Conservation (phyloP, 225 moss, liverwort and hornwort genomes). For the Rhytidiadelphus loreus region DNA sequence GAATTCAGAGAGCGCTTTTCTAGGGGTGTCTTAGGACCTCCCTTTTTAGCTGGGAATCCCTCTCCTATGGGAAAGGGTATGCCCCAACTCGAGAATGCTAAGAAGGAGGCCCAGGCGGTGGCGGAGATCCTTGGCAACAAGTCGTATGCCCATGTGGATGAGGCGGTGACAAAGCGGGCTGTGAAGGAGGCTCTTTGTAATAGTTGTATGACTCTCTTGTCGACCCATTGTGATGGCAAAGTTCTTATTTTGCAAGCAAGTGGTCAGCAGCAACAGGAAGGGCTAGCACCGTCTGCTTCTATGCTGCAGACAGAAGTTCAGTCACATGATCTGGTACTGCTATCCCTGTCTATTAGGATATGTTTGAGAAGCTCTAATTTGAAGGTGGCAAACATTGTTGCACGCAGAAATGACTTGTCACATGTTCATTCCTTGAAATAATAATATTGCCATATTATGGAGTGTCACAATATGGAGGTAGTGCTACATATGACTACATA, state of each 20-base stretch:
- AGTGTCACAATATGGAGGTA: too few relatives aligned
- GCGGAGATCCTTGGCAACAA: not conserved
- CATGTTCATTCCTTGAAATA: too few relatives aligned
- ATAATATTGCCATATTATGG: too few relatives aligned
- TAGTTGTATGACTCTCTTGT: not conserved
- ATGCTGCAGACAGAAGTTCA: not conserved
- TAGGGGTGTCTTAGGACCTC: not conserved
- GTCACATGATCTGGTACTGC: not conserved
- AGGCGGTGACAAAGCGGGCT: not conserved
- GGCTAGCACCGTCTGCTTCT: not conserved
- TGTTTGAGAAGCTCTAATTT: too few relatives aligned
- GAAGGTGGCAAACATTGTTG: too few relatives aligned
- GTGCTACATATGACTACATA: too few relatives aligned
- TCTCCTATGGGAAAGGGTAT: not conserved
- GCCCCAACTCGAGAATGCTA: not conserved
- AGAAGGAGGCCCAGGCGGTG: not conserved
- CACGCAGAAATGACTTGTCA: too few relatives aligned
- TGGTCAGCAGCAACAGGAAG: not conserved
- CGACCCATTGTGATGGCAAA: not conserved
- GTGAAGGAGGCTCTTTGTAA: conserved; percentile 1
- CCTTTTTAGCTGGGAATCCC: conserved; percentile 7
- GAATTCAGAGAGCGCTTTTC: not conserved
- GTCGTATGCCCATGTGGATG: not conserved
- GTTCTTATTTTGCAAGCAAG: not conserved
- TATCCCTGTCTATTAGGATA: too few relatives aligned